Percentiles rank a stretch among this genome's conserved stretches.
These are phyloP conservation scores for Penicillium vulpinum DNA, from an alignment of 2,329 filamentous ascomycete species.

Conservation along the genomic window DNA sequence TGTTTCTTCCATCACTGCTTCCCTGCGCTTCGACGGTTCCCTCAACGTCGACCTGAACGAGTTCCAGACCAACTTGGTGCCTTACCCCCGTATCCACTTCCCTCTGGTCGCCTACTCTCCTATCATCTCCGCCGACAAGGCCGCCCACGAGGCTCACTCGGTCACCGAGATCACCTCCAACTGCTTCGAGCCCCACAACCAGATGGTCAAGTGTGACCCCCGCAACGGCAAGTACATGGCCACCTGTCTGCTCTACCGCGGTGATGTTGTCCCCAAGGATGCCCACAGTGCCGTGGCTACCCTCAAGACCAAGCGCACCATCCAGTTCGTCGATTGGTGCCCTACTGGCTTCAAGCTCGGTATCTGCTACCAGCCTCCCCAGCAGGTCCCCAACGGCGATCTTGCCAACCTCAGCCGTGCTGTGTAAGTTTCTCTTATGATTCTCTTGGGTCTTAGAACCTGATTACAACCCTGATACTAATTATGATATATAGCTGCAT, in stretches of 20 bases:
- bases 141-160: constrained; percentile 95
- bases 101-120: constrained; percentile 95
- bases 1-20: constrained; percentile 97
- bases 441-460: constrained; percentile 3
- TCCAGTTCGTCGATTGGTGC: constrained; percentile 99
- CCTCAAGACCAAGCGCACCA: constrained; percentile 98
- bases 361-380: constrained; percentile 98
- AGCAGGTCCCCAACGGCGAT: constrained; percentile 95
- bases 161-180: constrained; percentile 98
- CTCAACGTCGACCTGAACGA: constrained; percentile 99
- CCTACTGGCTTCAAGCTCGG: constrained; percentile 99
- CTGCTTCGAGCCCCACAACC: constrained; percentile 99
- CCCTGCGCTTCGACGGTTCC: constrained; percentile 96
- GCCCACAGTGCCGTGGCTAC: constrained; percentile 88
- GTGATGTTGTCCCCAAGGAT: constrained; percentile 96
- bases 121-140: constrained; percentile 92
- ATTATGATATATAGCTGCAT: constrained; percentile 68
- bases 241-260: constrained; percentile 95
- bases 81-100: constrained; percentile 99
- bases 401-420: constrained; percentile 97
- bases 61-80: constrained; percentile 99
- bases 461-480: constrained; percentile 23
- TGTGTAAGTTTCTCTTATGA: constrained; percentile 66
- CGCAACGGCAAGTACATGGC: constrained; percentile 99
- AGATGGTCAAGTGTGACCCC: constrained; percentile 99